Conservation (phyloP, 768 basidiomycete genomes). For the Mycena maculata region DNA sequence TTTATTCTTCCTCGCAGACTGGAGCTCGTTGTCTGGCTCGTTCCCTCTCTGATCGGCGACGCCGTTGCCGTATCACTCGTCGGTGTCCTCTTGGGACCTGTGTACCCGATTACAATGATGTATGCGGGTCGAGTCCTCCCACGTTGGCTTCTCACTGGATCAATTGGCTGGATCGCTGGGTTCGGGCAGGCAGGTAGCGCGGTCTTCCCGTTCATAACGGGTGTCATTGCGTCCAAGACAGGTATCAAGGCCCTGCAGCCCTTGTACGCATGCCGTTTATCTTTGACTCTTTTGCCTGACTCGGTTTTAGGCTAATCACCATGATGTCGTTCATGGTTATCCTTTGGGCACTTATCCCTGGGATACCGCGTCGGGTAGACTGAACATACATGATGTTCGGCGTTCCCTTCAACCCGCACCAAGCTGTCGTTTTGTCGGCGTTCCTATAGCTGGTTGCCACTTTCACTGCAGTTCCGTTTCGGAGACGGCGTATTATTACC, state of each 20-base stretch:
- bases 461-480: too few relatives aligned
- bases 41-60: conserved; percentile 71
- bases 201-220: conserved; percentile 78
- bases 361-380: conserved; percentile 7
- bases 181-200: conserved; percentile 81
- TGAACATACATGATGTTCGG: background rate
- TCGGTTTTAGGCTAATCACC: conserved; percentile 10
- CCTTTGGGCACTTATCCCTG: conserved; percentile 28
- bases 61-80: conserved; percentile 73
- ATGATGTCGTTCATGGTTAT: conserved; percentile 29
- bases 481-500: too few relatives aligned
- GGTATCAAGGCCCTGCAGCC: conserved; percentile 73
- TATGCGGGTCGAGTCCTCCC: conserved; percentile 77
- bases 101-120: conserved; percentile 82
- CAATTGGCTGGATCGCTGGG: conserved; percentile 77
- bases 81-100: conserved; percentile 78
- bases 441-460: background rate
- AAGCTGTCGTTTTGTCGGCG: too few relatives aligned
- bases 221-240: conserved; percentile 70
- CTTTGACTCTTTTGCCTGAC: background rate
- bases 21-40: conserved; percentile 76
- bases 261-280: conserved; percentile 54
- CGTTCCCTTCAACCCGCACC: too few relatives aligned
- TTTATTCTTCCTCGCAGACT: conserved; percentile 51
- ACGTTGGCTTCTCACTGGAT: conserved; percentile 71